These are phyloP conservation scores for Haplographium delicatum DNA, from an alignment of 495 filamentous ascomycete genomes.

Conservation along the genomic window DNA sequence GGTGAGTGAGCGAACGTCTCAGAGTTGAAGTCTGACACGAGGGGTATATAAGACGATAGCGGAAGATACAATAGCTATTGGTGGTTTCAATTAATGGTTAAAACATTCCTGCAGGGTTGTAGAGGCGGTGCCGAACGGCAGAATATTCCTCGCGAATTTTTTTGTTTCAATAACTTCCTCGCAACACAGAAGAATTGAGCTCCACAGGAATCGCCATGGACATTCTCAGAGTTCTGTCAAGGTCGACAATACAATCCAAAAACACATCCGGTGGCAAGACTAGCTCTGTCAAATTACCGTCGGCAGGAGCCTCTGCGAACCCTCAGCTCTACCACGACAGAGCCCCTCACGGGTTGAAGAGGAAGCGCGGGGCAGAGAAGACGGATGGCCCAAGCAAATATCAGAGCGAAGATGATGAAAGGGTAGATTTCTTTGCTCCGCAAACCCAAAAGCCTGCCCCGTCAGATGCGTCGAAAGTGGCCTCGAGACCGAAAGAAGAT, in stretches of 20 bases:
- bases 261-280: constrained; percentile 24
- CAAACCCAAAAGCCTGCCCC: constrained; percentile 21
- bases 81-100: too few species aligned
- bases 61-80: too few species aligned
- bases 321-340: constrained; percentile 47
- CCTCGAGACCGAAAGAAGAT: constrained; percentile 1
- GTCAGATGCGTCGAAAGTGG: constrained; percentile 19
- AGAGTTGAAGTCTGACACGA: too few species aligned
- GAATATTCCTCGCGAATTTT: background rate
- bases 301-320: constrained; percentile 42
- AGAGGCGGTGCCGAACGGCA: constrained; percentile 1
- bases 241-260: constrained; percentile 48
- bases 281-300: constrained; percentile 38
- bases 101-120: background rate
- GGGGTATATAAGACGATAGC: too few species aligned
- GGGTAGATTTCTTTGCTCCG: constrained; percentile 43
- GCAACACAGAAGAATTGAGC: background rate
- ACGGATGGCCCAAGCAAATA: constrained; percentile 15
- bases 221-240: constrained; percentile 61
- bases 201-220: constrained; percentile 42
- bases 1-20: too few species aligned
- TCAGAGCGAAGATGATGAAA: constrained; percentile 29
- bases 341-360: constrained; percentile 37
- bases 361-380: constrained; percentile 38
- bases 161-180: background rate